Evolutionary conservation across 2,329 filamentous ascomycete species (phyloP).

Genomic region (Hortaea werneckii): DNA sequence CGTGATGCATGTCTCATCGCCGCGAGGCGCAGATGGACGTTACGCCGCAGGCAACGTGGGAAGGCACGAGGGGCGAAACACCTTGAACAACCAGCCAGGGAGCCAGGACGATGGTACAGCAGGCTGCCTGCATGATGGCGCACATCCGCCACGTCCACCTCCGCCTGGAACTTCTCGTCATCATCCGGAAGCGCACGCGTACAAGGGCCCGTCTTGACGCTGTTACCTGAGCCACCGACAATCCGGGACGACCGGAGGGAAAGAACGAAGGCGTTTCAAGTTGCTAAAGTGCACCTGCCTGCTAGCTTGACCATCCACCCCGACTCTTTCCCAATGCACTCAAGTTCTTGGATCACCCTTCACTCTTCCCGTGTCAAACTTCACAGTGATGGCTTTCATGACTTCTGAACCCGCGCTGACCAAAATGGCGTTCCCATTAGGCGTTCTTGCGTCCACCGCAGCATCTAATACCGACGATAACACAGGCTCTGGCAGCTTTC

Average conservation of each 20-base stretch:
- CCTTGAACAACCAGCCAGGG: background rate
- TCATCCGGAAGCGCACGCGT: no score
- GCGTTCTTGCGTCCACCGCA: constrained; percentile 1
- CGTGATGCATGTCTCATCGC: no score
- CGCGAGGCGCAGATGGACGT: no score
- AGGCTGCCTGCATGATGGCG: background rate
- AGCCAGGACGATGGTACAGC: background rate
- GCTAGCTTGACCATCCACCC: background rate
- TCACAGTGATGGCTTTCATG: background rate
- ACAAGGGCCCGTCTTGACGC: no score
- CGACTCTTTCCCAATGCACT: background rate
- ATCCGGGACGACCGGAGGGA: background rate
- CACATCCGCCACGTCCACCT: background rate
- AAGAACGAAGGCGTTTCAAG: background rate
- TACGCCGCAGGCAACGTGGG: background rate
- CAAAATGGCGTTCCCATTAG: constrained; percentile 13
- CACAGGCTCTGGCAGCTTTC: background rate
- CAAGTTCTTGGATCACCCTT: no score
- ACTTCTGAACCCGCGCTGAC: constrained; percentile 2
- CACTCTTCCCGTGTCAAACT: background rate
- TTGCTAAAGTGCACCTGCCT: background rate
- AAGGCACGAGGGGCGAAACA: background rate
- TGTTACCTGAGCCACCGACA: no score
- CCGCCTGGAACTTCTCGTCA: no score
- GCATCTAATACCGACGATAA: background rate